Evolutionary conservation across 345 rosid genomes (phyloP).

Genomic region (Eucalyptus cloeziana): DNA sequence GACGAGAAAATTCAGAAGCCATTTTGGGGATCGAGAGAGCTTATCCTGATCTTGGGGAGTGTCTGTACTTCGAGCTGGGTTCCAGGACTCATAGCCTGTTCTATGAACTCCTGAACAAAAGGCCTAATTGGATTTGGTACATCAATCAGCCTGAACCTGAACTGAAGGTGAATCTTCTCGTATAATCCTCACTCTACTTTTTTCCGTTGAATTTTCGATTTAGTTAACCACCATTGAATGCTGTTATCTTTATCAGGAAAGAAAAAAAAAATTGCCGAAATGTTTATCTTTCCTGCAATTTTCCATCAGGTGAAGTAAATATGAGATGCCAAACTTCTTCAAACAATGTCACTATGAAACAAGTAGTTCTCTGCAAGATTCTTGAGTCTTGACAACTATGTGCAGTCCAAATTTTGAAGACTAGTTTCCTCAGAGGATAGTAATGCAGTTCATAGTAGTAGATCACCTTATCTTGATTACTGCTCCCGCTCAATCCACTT

Average conservation of each 20-base stretch:
- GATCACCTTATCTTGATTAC: background rate
- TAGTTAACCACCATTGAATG: background rate
- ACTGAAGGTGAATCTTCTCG: conserved; percentile 27
- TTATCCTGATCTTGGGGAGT: conserved; percentile 60
- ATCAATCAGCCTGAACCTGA: conserved; percentile 62
- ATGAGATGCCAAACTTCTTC: background rate
- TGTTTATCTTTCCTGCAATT: background rate
- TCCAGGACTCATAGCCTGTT: conserved; percentile 36
- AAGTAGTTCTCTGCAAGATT: background rate
- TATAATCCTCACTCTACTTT: background rate
- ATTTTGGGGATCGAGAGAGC: conserved; percentile 22
- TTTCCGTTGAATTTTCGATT: background rate
- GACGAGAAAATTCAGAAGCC: conserved; percentile 31
- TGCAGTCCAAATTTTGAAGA: background rate
- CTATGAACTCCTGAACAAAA: conserved; percentile 42
- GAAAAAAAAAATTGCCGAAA: background rate
- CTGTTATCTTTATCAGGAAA: background rate
- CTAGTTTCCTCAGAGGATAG: background rate
- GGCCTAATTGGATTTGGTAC: conserved; percentile 76
- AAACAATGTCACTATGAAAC: background rate
- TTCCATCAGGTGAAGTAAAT: background rate
- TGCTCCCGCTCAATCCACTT: too few relatives aligned
- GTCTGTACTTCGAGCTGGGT: conserved; percentile 49
- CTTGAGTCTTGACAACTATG: background rate
- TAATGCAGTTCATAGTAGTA: background rate